These are phyloP conservation scores for Trichoderma asperelloides DNA, from an alignment of 495 filamentous ascomycete genomes.

Conservation along the genomic window DNA sequence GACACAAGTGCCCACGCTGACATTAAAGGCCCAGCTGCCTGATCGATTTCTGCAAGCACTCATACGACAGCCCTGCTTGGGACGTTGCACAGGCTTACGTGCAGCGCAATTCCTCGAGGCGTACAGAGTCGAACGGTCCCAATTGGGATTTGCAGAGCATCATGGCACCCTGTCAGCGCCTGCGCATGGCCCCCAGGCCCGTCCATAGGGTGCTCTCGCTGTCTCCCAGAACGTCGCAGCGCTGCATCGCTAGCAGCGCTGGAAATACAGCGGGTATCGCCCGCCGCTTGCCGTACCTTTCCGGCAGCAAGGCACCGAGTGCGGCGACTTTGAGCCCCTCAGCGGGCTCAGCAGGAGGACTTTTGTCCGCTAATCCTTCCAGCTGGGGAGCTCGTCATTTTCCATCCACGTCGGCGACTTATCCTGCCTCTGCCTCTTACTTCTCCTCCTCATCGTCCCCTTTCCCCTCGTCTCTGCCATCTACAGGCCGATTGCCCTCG, in stretches of 20 bases:
- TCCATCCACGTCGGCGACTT: background rate
- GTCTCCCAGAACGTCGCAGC: background rate
- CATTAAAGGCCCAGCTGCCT: no score
- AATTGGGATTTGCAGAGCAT: background rate
- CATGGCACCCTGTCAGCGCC: constrained; percentile 1
- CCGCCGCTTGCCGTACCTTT: background rate
- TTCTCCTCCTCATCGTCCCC: background rate
- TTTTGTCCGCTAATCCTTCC: background rate
- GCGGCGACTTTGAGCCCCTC: background rate
- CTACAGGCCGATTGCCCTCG: constrained; percentile 7
- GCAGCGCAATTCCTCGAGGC: background rate
- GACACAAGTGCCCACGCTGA: no score
- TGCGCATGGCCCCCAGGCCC: background rate
- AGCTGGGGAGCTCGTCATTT: background rate
- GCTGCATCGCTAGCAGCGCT: background rate
- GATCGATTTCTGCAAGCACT: no score
- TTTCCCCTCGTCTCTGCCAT: background rate
- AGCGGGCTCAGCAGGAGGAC: background rate
- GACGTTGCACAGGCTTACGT: background rate
- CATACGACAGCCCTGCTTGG: no score
- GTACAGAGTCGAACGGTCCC: background rate
- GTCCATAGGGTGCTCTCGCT: background rate
- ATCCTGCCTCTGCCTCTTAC: background rate
- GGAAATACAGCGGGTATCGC: background rate
- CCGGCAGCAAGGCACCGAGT: background rate